Conservation (phyloP, 225 moss, liverwort and hornwort genomes). For the Sphagnum tenellum region DNA sequence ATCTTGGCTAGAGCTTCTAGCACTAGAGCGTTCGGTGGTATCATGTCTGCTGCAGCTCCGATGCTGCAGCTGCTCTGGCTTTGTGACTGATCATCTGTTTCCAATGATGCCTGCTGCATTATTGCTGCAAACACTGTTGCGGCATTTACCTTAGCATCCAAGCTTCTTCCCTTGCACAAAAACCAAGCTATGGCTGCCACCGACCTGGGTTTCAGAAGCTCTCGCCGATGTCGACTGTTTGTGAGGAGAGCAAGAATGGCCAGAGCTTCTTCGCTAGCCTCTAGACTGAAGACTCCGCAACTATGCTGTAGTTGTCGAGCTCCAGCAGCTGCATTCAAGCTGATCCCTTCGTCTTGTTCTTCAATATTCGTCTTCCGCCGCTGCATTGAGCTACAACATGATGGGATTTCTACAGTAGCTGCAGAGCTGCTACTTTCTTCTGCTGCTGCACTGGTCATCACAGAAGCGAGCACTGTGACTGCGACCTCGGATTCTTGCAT, state of each 20-base stretch:
- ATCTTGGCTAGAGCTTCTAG: constrained; percentile 47
- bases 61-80: constrained; percentile 8
- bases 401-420: too few relatives aligned
- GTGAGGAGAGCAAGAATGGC: constrained; percentile 37
- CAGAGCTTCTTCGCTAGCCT: constrained; percentile 57
- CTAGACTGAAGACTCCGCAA: constrained; percentile 1
- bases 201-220: constrained; percentile 1
- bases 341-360: background rate
- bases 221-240: constrained; percentile 15
- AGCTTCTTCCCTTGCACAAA: constrained; percentile 45
- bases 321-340: background rate
- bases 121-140: constrained; percentile 43
- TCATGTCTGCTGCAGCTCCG: constrained; percentile 10
- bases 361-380: too few relatives aligned
- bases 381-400: too few relatives aligned
- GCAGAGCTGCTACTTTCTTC: too few relatives aligned
- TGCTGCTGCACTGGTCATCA: constrained; percentile 7
- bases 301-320: background rate
- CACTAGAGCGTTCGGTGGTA: constrained; percentile 11
- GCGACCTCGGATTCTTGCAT: constrained; percentile 51
- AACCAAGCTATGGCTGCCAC: constrained; percentile 39
- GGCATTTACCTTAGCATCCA: constrained; percentile 69
- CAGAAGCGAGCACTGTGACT: constrained; percentile 33
- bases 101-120: constrained; percentile 4
- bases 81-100: constrained; percentile 33